phyloP scores from a whole-genome alignment of 495 filamentous ascomycete genomes.

The Podospora australis region DNA sequence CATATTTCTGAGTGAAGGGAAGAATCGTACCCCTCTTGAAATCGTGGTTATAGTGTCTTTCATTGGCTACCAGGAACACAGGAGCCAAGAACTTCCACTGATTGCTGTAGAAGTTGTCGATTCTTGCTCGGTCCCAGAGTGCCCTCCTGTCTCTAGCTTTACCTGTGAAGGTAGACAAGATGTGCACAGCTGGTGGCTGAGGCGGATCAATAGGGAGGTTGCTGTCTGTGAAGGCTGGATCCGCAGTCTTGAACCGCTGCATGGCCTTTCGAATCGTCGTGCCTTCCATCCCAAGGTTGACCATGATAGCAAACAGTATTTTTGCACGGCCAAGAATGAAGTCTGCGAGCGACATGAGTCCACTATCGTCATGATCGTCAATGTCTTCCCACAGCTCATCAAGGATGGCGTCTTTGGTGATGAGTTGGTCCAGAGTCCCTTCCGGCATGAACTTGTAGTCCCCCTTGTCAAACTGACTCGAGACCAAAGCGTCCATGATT shows the following conservation, averaged over 20 bases:
- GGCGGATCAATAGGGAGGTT: not conserved
- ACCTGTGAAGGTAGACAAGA: not conserved
- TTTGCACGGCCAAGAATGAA: not conserved
- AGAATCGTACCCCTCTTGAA: not conserved
- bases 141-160: not conserved
- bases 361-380: not conserved
- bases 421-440: not conserved
- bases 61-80: not conserved
- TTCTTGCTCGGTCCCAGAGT: not conserved
- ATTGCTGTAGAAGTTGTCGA: not conserved
- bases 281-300: not conserved
- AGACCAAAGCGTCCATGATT: not conserved
- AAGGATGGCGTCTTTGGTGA: slow-evolving; percentile 1
- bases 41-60: not conserved
- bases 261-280: not conserved
- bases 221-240: not conserved
- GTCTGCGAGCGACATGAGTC: not conserved
- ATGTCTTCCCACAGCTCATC: not conserved
- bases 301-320: slow-evolving; percentile 1
- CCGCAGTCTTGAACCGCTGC: not conserved
- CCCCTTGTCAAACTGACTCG: not conserved
- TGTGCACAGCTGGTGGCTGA: not conserved
- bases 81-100: slow-evolving; percentile 4
- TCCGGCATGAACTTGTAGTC: not conserved
- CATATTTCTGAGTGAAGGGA: slow-evolving; percentile 1